Conservation (phyloP, 2,329 filamentous ascomycete species). For the Cercospora canescens region DNA sequence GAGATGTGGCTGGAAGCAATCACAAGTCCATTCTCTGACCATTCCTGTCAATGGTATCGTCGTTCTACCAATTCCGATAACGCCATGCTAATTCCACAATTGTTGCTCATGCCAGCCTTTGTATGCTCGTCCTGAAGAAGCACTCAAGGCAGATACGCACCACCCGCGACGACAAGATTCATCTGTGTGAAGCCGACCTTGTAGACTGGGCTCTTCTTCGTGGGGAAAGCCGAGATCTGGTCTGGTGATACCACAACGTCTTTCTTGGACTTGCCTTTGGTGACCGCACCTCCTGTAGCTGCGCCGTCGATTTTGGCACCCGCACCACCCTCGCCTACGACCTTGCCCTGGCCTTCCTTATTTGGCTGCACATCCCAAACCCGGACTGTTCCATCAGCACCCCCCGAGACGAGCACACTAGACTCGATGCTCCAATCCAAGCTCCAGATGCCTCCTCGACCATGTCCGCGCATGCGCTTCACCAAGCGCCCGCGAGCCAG, state of each 20-base stretch:
- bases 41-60: slow-evolving; percentile 11
- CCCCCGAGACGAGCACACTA: slow-evolving; percentile 83
- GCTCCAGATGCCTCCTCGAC: slow-evolving; percentile 89
- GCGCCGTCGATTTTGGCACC: slow-evolving; percentile 53
- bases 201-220: slow-evolving; percentile 93
- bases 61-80: slow-evolving; percentile 13
- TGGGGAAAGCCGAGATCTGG: slow-evolving; percentile 91
- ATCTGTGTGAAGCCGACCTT: slow-evolving; percentile 92
- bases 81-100: slow-evolving; percentile 19
- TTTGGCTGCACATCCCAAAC: slow-evolving; percentile 83
- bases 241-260: slow-evolving; percentile 89
- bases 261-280: slow-evolving; percentile 72
- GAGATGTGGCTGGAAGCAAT: background rate
- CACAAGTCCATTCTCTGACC: background rate
- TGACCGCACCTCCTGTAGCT: slow-evolving; percentile 32
- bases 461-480: slow-evolving; percentile 92
- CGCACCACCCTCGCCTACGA: slow-evolving; percentile 50
- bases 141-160: slow-evolving; percentile 59
- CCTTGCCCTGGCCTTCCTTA: slow-evolving; percentile 45
- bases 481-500: slow-evolving; percentile 80
- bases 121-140: background rate
- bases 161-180: slow-evolving; percentile 88
- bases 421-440: slow-evolving; percentile 93
- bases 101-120: background rate
- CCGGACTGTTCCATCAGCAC: slow-evolving; percentile 87